phyloP scores from a whole-genome alignment of 768 basidiomycete species.

The Leccinum pellstonianum region DNA sequence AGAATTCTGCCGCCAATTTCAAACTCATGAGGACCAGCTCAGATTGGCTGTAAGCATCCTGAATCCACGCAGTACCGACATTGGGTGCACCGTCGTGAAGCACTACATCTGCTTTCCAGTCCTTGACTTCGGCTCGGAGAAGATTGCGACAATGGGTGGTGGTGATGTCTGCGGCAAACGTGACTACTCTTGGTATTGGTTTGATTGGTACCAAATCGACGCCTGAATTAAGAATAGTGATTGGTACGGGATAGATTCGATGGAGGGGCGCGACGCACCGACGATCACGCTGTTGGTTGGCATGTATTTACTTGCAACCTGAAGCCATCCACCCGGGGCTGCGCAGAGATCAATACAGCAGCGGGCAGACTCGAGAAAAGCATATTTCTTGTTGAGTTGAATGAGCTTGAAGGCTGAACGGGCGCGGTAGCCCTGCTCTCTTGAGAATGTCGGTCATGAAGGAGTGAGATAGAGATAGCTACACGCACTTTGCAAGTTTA shows the following conservation, averaged over 20 bases:
- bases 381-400: slow-evolving; percentile 97
- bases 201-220: slow-evolving; percentile 96
- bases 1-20: slow-evolving; percentile 93
- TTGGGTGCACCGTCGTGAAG: slow-evolving; percentile 99
- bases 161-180: slow-evolving; percentile 94
- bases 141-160: slow-evolving; percentile 86
- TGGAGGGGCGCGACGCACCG: slow-evolving; percentile 47
- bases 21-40: slow-evolving; percentile 95
- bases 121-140: slow-evolving; percentile 85
- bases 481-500: slow-evolving; percentile 80
- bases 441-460: slow-evolving; percentile 33
- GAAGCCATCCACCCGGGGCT: slow-evolving; percentile 98
- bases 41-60: slow-evolving; percentile 96
- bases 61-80: slow-evolving; percentile 98
- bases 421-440: slow-evolving; percentile 98
- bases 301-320: slow-evolving; percentile 98
- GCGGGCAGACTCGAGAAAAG: slow-evolving; percentile 82
- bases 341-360: slow-evolving; percentile 98
- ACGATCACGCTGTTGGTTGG: slow-evolving; percentile 88
- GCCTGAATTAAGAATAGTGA: slow-evolving; percentile 45
- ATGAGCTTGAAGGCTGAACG: slow-evolving; percentile 99
- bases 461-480: neutral
- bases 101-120: slow-evolving; percentile 99
- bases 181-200: slow-evolving; percentile 89
- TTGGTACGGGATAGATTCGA: slow-evolving; percentile 7